Evolutionary conservation across 2,329 filamentous ascomycete genomes (phyloP), one percentile per base, ranked within the genome.

Genomic region (Beauveria pseudobassiana): DNA sequence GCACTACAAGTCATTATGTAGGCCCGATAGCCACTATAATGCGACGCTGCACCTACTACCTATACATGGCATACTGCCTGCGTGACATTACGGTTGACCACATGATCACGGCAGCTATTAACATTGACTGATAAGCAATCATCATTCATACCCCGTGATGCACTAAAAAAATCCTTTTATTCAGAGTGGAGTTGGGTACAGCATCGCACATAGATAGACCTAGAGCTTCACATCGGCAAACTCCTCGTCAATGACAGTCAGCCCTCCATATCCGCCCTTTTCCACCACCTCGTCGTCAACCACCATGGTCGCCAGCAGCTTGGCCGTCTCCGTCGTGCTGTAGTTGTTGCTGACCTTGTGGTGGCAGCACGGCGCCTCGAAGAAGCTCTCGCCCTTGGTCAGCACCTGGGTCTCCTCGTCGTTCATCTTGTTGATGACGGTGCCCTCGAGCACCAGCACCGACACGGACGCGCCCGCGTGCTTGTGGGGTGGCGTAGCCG

Each of bases 401-500:
- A 66, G 66, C 9, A 69, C 64, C 22, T 59, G 51, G 3, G 67
- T 63, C 5, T 64, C 64, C 18, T 61, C 62, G 48, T 64, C 57
- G 46, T 67, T 67, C 67, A 69, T 69, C 62, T 67, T 65, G 66
- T 67, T 69, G 22, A 68, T 62, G 12, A 69, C 46, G 9, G 60
- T 52, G 30, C 67, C 67, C 26, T 65, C 55, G 49, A 67, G 58
- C n/a, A 66, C 63, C 20, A 55, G 53, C 5, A 61, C 67, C 6
- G 60, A 55, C 42, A 67, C 61, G 8, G 66, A 61, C 16, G 67
- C 67, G 20, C 64, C 66, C 14, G 61, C 66, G 57, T 69, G 67
- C 5, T 52, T 62, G 59, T 68, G 67, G 7, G 66, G 66, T 1
- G 67, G 66, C 9, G 67, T 69, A 0, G 63, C 64, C 0, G 61